Evolutionary conservation across 2,329 filamentous ascomycete genomes (phyloP), one percentile per base, ranked within the genome.

Genomic region (Fusarium tjaetaba): DNA sequence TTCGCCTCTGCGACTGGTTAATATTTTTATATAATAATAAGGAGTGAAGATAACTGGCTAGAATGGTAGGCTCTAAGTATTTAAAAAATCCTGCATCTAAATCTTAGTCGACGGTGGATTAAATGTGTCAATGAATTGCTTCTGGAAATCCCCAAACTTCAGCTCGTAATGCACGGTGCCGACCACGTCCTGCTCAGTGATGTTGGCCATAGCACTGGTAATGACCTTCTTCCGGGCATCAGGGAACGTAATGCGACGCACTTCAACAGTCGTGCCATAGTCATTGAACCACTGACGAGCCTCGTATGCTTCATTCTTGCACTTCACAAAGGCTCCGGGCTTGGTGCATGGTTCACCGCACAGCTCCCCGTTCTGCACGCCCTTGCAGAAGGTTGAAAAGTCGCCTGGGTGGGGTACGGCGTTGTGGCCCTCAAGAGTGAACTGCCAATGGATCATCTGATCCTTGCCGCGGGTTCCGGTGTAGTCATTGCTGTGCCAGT

Each of bases 71-170:
- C 2, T 15, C 11, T 15, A 22, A 7, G 10, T 7, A 15, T 7
- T 3, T 0, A 15, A 15, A 46, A 3, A 11, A 11, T 3, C 10
- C 0, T 5, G 3, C 5, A 11, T 18, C 26, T 22, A 52, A 26
- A 11, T 38, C 4, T 16, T 28, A 4, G 13, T 20, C 24, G 18
- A 28, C 4, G 51, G 51, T 22, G 51, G 51, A 22, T 38, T 15
- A 7, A 53, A 22, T 6, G 32, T 53, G 15, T 24, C 22, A 26
- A 53, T 53, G 4, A 38, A 53, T 11, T 53, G 18, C 20, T 38
- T 38, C 32, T 38, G n/a, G 10, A 53, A 53, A 22, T 38, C 51
- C 7, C 32, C 51, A 53, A 53, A 53, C 7, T 53, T 38, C 18
- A 53, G 14, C 24, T 53, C 38, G 18, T 38, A 38, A 16, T 38